phyloP scores from a whole-genome alignment of 768 basidiomycete genomes.

The Boletus insuetus region DNA sequence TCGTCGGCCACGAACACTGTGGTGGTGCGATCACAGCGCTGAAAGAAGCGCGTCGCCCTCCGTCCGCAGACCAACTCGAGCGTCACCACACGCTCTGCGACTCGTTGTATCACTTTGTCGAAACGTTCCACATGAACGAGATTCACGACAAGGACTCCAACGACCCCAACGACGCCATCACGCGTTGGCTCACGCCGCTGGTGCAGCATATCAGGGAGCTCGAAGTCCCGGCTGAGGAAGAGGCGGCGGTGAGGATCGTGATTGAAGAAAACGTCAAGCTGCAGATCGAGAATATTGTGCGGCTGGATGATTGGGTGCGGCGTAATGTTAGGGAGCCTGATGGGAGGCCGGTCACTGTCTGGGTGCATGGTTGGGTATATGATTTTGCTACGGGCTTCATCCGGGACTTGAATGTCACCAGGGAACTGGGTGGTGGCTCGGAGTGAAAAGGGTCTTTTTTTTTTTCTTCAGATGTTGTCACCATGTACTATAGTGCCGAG shows the following conservation, averaged over 20 bases:
- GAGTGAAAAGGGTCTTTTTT: not conserved
- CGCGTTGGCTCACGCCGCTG: constrained; percentile 71
- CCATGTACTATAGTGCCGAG: too few species aligned
- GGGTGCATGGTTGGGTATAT: constrained; percentile 75
- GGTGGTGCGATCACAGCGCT: constrained; percentile 60
- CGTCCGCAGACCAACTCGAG: not conserved
- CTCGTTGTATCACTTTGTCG: constrained; percentile 12
- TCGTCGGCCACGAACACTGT: constrained; percentile 82
- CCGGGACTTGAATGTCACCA: constrained; percentile 52
- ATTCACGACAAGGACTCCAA: constrained; percentile 15
- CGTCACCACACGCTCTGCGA: constrained; percentile 12
- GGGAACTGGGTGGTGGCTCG: constrained; percentile 7
- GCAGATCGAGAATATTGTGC: constrained; percentile 27
- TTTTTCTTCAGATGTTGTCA: not conserved
- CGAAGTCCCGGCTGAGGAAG: constrained; percentile 26
- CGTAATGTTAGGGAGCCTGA: not conserved
- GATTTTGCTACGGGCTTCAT: constrained; percentile 57
- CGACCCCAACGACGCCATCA: constrained; percentile 47
- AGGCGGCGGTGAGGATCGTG: constrained; percentile 30
- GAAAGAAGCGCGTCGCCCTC: constrained; percentile 3
- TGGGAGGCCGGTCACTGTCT: constrained; percentile 37
- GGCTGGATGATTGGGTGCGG: not conserved
- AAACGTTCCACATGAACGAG: not conserved
- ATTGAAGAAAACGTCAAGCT: constrained; percentile 59
- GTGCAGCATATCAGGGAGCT: constrained; percentile 47